phyloP scores from a whole-genome alignment of 495 filamentous ascomycete genomes.

The Lichenothelia convexa region DNA sequence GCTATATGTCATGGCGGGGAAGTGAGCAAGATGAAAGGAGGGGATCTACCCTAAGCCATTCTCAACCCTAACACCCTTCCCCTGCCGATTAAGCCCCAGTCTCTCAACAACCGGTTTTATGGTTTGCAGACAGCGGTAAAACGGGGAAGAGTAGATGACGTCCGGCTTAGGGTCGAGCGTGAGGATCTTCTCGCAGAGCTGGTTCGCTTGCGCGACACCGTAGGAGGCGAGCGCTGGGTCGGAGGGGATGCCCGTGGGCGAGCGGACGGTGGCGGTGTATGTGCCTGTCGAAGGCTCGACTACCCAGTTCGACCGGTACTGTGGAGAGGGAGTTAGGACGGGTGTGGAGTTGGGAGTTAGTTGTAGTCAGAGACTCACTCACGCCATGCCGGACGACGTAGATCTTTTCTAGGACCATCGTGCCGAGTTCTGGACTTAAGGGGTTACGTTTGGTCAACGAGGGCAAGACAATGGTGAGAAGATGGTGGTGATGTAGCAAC shows the following conservation, averaged over 20 bases:
- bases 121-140: constrained; percentile 86
- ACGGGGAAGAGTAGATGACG: constrained; percentile 66
- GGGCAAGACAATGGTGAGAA: too few relatives aligned
- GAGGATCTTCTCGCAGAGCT: constrained; percentile 51
- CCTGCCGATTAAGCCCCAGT: constrained; percentile 21
- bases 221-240: constrained; percentile 79
- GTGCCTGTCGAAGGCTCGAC: constrained; percentile 60
- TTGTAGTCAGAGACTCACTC: too few relatives aligned
- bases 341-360: too few relatives aligned
- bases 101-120: constrained; percentile 48
- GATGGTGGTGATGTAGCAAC: too few relatives aligned
- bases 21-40: neutral
- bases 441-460: too few relatives aligned
- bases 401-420: constrained; percentile 47
- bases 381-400: constrained; percentile 79
- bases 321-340: constrained; percentile 11
- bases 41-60: constrained; percentile 50
- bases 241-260: constrained; percentile 67
- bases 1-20: neutral
- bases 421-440: too few relatives aligned
- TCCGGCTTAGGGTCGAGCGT: constrained; percentile 46
- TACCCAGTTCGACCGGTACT: constrained; percentile 84
- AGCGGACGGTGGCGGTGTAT: constrained; percentile 48
- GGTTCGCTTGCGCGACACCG: constrained; percentile 64
- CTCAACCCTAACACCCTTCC: constrained; percentile 42